Base-by-base conservation (phyloP, 1,284 basidiomycete species). In the Chondrostereum purpureum region DNA sequence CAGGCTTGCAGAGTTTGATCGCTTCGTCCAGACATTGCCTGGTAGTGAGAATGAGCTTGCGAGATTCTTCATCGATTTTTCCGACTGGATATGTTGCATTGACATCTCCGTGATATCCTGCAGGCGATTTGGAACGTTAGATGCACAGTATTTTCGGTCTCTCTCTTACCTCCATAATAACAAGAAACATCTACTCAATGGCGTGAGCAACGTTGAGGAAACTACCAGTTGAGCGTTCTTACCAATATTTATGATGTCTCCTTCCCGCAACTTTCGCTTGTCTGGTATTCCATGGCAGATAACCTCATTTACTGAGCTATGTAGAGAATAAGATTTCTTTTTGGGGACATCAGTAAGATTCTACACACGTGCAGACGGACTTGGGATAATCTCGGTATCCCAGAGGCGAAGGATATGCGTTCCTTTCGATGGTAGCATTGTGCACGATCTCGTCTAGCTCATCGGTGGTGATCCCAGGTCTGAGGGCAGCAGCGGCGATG, bases 241-340 rank as follows among this genome's bases (percentile, higher is more conserved):
- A 88, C 83, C 95, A 39, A 95, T 79, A 64, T 96, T 96, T 62
- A 96, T 70, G 55, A 97, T 97, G 64, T 97, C 94, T 19, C 93
- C 93, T 55, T 95, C 88, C 56, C 77, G 74, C 43, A 96, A 66
- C 53, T 85, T 89, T 46, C 92, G 73, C 55, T 88, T 75, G 67
- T 96, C 93, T 36, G 93, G 93, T 53, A 97, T 96, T 45, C 92
- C 92, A 64, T 99, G 96, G 63, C 96, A 99, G 58, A 99, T 95
- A 46, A 84, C 86, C 65, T 99, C 96, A 66, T 99, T 99, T 35
- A 99, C 71, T 20, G 90, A 92, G 22, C 88, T 88, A 44, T 31
- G 6, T 12, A 22, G 39, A 47, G 21, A 22, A 8, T 41, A 5
- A 48, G 27, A 23, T 11, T 43, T 21, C 42, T 34, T 14, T 21